Percentiles rank a stretch among this genome's conserved stretches.
Conservation (phyloP, 805 yeast species). For the Saccharomycopsis fermentans region DNA sequence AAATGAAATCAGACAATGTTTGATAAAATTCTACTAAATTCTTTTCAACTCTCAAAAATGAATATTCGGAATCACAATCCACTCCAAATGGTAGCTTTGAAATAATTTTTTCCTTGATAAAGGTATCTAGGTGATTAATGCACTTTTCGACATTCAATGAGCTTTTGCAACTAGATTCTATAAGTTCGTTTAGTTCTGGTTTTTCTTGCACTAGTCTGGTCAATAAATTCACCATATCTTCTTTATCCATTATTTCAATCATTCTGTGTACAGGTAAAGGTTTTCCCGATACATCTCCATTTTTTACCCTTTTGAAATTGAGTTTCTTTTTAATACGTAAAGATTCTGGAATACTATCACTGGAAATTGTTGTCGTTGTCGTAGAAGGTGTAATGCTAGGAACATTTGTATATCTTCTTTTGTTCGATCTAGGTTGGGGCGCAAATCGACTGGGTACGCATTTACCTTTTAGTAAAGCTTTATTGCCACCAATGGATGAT, state of each 20-base stretch:
- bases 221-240: constrained; percentile 43
- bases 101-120: constrained; percentile 33
- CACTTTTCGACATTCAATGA: constrained; percentile 36
- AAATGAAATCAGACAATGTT: constrained; percentile 64
- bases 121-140: constrained; percentile 36
- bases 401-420: not conserved
- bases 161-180: constrained; percentile 46
- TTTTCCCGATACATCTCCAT: constrained; percentile 37
- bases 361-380: not conserved
- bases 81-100: constrained; percentile 64
- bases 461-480: not conserved
- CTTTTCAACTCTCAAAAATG: constrained; percentile 63
- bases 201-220: constrained; percentile 43
- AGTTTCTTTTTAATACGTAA: not conserved
- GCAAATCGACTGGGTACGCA: not conserved
- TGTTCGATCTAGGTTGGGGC: not conserved
- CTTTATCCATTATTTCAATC: constrained; percentile 57
- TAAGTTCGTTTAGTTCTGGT: constrained; percentile 49
- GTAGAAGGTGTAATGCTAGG: not conserved
- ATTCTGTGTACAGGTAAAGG: constrained; percentile 52
- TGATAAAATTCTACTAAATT: constrained; percentile 57
- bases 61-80: constrained; percentile 62
- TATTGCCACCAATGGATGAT: not conserved
- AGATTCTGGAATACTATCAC: not conserved
- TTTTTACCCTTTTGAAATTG: not conserved